Conservation (phyloP, 2,329 filamentous ascomycete genomes). For the Neonectria coccinea region DNA sequence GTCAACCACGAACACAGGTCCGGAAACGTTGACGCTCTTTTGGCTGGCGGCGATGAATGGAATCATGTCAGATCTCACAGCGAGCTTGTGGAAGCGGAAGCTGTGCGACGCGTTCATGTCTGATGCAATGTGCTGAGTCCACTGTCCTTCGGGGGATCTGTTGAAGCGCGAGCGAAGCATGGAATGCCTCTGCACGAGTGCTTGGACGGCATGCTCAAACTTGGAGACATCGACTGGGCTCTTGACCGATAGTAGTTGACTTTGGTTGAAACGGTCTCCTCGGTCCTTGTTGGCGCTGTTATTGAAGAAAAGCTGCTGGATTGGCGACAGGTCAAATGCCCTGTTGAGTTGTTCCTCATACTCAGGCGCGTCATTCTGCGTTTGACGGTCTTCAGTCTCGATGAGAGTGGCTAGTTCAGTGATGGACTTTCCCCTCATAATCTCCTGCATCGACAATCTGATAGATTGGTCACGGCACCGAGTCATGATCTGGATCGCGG, state of each 20-base stretch:
- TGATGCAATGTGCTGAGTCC: constrained; percentile 43
- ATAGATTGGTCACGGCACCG: constrained; percentile 48
- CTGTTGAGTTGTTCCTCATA: constrained; percentile 8
- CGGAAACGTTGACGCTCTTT: not conserved
- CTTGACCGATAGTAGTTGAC: constrained; percentile 53
- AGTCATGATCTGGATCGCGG: constrained; percentile 58
- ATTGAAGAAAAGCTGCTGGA: constrained; percentile 58
- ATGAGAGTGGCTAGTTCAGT: constrained; percentile 37
- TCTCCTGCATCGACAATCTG: constrained; percentile 48
- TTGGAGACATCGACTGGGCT: constrained; percentile 18
- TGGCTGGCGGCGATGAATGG: constrained; percentile 18
- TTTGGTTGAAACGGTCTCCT: constrained; percentile 59
- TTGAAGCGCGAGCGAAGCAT: constrained; percentile 53
- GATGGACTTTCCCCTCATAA: constrained; percentile 48
- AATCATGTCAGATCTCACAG: constrained; percentile 25
- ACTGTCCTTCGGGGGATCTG: constrained; percentile 16
- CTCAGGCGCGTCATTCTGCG: not conserved
- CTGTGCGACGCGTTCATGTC: constrained; percentile 35
- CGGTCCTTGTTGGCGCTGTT: constrained; percentile 34
- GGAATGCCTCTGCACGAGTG: constrained; percentile 47
- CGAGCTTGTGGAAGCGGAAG: constrained; percentile 31
- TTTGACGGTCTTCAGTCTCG: constrained; percentile 5
- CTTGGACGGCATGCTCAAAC: constrained; percentile 39
- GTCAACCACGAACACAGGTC: constrained; percentile 24
- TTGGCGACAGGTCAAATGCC: constrained; percentile 56